Evolutionary conservation across 2,329 filamentous ascomycete genomes (phyloP).

Genomic region (Hypoxylon sp.): DNA sequence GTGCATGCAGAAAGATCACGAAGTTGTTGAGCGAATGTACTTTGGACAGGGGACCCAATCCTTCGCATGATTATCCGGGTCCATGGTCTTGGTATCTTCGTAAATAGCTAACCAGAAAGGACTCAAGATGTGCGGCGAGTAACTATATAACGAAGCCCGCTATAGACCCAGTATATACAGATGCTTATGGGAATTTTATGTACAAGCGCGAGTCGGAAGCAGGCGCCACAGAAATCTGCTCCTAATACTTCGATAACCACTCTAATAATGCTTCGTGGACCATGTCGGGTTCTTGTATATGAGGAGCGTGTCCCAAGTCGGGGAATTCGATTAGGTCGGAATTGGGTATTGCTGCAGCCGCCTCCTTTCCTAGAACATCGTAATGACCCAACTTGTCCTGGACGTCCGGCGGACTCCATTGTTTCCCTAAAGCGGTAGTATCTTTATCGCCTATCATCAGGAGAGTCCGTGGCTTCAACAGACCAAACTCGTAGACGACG

Average conservation of each 20-base stretch:
- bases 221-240: background rate
- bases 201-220: background rate
- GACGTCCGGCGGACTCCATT: conserved; percentile 57
- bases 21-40: too few relatives aligned
- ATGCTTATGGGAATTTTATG: background rate
- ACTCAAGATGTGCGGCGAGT: too few relatives aligned
- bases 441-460: conserved; percentile 62
- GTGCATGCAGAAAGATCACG: too few relatives aligned
- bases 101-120: too few relatives aligned
- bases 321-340: conserved; percentile 57
- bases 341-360: conserved; percentile 54
- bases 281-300: conserved; percentile 58
- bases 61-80: too few relatives aligned
- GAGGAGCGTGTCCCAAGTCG: conserved; percentile 60
- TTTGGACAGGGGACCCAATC: too few relatives aligned
- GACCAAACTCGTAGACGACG: conserved; percentile 58
- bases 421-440: conserved; percentile 63
- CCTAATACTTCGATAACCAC: conserved; percentile 53
- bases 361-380: conserved; percentile 56
- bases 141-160: too few relatives aligned
- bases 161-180: too few relatives aligned
- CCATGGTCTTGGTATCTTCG: too few relatives aligned
- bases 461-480: conserved; percentile 55
- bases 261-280: conserved; percentile 57
- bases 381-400: conserved; percentile 58